These are phyloP conservation scores for Lasiosphaeria ovina DNA, from an alignment of 495 filamentous ascomycete genomes.

Conservation along the genomic window DNA sequence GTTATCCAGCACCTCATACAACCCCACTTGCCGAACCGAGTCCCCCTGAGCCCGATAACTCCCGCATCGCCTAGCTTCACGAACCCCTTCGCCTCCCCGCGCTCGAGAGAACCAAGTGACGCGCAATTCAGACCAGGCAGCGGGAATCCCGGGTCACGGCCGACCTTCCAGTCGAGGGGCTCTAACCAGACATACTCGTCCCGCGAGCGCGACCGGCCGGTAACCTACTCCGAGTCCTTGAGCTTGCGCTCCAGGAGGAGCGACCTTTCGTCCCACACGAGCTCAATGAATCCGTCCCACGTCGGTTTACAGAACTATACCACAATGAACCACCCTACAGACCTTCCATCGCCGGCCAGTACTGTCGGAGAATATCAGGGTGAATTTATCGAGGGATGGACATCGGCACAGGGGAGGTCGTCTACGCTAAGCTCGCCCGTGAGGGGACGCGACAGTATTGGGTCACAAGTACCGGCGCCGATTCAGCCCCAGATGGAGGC, in stretches of 20 bases:
- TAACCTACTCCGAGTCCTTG: slow-evolving; percentile 47
- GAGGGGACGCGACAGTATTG: slow-evolving; percentile 43
- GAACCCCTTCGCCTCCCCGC: slow-evolving; percentile 40
- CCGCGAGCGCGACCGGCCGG: slow-evolving; percentile 45
- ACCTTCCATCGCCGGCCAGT: slow-evolving; percentile 52
- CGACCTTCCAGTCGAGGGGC: slow-evolving; percentile 36
- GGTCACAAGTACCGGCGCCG: slow-evolving; percentile 35
- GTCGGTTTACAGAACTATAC: slow-evolving; percentile 44
- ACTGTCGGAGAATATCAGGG: slow-evolving; percentile 51
- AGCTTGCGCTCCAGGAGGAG: slow-evolving; percentile 54
- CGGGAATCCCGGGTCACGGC: slow-evolving; percentile 29
- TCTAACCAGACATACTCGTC: slow-evolving; percentile 33
- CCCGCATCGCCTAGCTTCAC: slow-evolving; percentile 45
- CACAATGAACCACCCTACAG: slow-evolving; percentile 38
- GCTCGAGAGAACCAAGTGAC: slow-evolving; percentile 35
- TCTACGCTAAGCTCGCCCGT: slow-evolving; percentile 50
- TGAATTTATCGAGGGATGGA: slow-evolving; percentile 58
- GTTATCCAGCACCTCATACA: slow-evolving; percentile 44
- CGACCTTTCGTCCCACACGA: slow-evolving; percentile 53
- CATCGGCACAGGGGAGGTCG: slow-evolving; percentile 53
- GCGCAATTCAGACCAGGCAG: slow-evolving; percentile 29
- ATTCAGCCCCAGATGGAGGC: slow-evolving; percentile 35
- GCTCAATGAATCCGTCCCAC: slow-evolving; percentile 41
- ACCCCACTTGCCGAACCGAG: slow-evolving; percentile 30
- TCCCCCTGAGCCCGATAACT: slow-evolving; percentile 42